Conservation (phyloP, 768 basidiomycete species). For the Agrocybe praecox region DNA sequence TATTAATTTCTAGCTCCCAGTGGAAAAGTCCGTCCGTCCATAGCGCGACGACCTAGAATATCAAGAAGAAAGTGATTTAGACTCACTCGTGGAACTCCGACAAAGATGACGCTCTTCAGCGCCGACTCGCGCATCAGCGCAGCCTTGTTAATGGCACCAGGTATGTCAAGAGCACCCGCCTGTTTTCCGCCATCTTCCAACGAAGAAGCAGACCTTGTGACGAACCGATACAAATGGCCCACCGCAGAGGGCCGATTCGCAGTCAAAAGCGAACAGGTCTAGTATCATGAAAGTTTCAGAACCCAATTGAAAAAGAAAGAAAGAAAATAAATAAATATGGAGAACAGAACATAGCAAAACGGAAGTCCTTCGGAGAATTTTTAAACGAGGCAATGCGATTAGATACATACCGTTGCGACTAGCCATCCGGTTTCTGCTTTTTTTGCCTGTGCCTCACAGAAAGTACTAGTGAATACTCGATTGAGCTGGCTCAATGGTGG, state of each 20-base stretch:
- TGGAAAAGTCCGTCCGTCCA: not conserved
- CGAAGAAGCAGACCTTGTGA: slow-evolving; percentile 45
- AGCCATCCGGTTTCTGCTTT: slow-evolving; percentile 81
- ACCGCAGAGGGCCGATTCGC: slow-evolving; percentile 80
- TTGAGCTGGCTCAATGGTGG: slow-evolving; percentile 58
- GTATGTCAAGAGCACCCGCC: slow-evolving; percentile 39
- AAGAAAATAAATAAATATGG: not conserved
- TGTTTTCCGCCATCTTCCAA: slow-evolving; percentile 36
- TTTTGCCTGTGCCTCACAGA: slow-evolving; percentile 61
- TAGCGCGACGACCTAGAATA: not conserved
- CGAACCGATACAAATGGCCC: slow-evolving; percentile 81
- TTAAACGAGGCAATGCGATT: not conserved
- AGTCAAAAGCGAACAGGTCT: slow-evolving; percentile 86
- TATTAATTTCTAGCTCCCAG: not conserved
- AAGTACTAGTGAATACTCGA: slow-evolving; percentile 60
- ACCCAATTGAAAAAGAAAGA: not conserved
- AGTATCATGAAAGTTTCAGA: slow-evolving; percentile 20
- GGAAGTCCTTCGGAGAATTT: not conserved
- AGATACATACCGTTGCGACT: slow-evolving; percentile 63
- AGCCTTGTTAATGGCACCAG: slow-evolving; percentile 69
- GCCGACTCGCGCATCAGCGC: slow-evolving; percentile 89
- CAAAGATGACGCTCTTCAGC: slow-evolving; percentile 87
- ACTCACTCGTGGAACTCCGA: slow-evolving; percentile 84
- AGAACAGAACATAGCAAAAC: not conserved
- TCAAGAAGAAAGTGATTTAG: slow-evolving; percentile 1